Evolutionary conservation across 768 basidiomycete genomes (phyloP).

Genomic region (Dictyophora rubrovolvata): DNA sequence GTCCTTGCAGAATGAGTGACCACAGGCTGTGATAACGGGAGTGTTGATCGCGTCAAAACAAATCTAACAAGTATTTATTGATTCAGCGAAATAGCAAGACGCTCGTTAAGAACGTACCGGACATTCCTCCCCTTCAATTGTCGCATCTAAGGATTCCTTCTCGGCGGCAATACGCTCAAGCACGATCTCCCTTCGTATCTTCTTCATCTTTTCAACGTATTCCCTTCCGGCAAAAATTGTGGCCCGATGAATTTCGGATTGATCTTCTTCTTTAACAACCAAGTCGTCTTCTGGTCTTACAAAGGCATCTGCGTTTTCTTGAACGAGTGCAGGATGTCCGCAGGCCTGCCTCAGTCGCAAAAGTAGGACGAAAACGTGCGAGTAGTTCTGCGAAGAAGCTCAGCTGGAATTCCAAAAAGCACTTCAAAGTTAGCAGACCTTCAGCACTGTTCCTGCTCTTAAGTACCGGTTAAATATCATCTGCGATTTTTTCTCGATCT

Average conservation of each 20-base stretch:
- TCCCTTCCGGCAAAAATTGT: slow-evolving; percentile 30
- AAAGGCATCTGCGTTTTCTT: slow-evolving; percentile 41
- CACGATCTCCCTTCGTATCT: slow-evolving; percentile 32
- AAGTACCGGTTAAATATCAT: slow-evolving; percentile 56
- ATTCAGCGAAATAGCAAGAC: no score
- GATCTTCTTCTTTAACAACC: slow-evolving; percentile 21
- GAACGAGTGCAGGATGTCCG: slow-evolving; percentile 57
- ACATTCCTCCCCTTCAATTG: slow-evolving; percentile 46
- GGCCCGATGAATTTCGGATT: slow-evolving; percentile 31
- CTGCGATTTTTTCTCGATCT: slow-evolving; percentile 46
- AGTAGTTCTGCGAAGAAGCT: slow-evolving; percentile 11
- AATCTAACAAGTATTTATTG: not conserved
- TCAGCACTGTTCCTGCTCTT: slow-evolving; percentile 55
- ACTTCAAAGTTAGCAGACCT: slow-evolving; percentile 27
- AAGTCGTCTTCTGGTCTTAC: slow-evolving; percentile 32
- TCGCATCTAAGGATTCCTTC: slow-evolving; percentile 38
- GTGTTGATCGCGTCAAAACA: slow-evolving; percentile 41
- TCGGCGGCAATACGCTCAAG: slow-evolving; percentile 41
- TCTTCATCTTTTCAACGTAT: slow-evolving; percentile 42
- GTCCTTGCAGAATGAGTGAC: slow-evolving; percentile 51
- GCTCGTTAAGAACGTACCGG: slow-evolving; percentile 39
- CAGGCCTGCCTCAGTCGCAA: slow-evolving; percentile 57
- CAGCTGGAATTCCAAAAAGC: no score
- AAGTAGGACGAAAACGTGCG: slow-evolving; percentile 34
- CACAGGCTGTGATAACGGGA: slow-evolving; percentile 47